Evolutionary conservation across 2,329 filamentous ascomycete genomes (phyloP), one percentile per base, ranked within the genome.

Genomic region (Tolypocladium paradoxum): DNA sequence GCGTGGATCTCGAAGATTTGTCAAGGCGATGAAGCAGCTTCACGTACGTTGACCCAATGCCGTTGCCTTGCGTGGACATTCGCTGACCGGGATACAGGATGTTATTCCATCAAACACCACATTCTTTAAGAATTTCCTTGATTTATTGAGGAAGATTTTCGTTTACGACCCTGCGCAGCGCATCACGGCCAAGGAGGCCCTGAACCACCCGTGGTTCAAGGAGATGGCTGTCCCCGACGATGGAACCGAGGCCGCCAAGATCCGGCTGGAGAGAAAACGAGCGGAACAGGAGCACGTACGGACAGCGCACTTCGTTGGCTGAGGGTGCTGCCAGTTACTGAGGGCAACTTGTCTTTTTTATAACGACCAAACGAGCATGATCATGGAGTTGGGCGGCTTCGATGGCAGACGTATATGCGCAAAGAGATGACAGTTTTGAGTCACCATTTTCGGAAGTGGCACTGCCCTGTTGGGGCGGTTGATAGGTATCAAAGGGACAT

Each of bases 21-120:
- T 87, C 14, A 83, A 83, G 65, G 83, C 82, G n/a, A 87, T 87
- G 84, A 87, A 86, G 66, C 75, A 75, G 53, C 69, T 87, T 31
- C 73, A 78, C 55, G 83, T 87, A 70, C 58, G 79, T 70, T 48
- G 22, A 31, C 22, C 6, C 27, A n/a, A 6, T n/a, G 8, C 27
- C 27, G 27, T 12, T 31, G 8, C 43, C 4, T 6, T 3, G 11
- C 1, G 9, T 20, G 43, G 9, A 78, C 55, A 83, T 86, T 70
- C 58, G 79, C 70, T 49, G 22, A 31, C 29, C 3, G 8, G 11
- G 7, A 24, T 9, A 12, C 43, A 86, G 83, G 82, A 85, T 56
- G 85, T 85, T 51, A 84, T 86, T 40, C 83, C 82, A 0, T 71
- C 73, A 6, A 81, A 72, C 57, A 83, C 70, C 55, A 72, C 72